Percentiles rank a stretch among this genome's conserved stretches.
phyloP scores from a whole-genome alignment of 179 eudicot genomes.

The Beta corolliflora region DNA sequence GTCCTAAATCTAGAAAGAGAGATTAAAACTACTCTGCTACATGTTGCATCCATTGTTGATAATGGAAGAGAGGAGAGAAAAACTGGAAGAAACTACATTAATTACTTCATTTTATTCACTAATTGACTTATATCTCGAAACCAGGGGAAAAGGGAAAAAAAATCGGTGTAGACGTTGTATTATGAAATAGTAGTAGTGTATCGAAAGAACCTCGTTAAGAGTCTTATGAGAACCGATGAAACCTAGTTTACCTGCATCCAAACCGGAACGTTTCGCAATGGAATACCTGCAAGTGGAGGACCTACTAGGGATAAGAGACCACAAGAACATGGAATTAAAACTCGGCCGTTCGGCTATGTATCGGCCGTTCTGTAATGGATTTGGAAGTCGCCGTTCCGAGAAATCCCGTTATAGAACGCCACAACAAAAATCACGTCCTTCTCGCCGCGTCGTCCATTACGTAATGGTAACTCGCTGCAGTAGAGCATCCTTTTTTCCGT shows the following conservation, averaged over 20 bases:
- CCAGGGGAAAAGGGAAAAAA: neutral
- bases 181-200: neutral
- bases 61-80: too few species aligned
- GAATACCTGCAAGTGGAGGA: neutral
- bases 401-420: too few species aligned
- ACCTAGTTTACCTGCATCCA: neutral
- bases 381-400: too few species aligned
- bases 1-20: too few species aligned
- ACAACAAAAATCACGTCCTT: too few species aligned
- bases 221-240: neutral
- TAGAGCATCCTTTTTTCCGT: too few species aligned
- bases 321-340: neutral
- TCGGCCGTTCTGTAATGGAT: too few species aligned
- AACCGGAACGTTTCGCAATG: neutral
- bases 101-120: neutral
- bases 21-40: neutral
- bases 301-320: neutral
- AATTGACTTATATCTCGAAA: neutral
- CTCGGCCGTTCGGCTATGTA: too few species aligned
- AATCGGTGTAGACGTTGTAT: too few species aligned
- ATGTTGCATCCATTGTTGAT: neutral
- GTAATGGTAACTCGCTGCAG: too few species aligned
- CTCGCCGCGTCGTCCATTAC: too few species aligned
- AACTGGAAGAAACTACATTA: neutral
- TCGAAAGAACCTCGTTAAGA: neutral